Conservation (phyloP, 2,329 filamentous ascomycete species). For the Fonsecaea erecta region DNA sequence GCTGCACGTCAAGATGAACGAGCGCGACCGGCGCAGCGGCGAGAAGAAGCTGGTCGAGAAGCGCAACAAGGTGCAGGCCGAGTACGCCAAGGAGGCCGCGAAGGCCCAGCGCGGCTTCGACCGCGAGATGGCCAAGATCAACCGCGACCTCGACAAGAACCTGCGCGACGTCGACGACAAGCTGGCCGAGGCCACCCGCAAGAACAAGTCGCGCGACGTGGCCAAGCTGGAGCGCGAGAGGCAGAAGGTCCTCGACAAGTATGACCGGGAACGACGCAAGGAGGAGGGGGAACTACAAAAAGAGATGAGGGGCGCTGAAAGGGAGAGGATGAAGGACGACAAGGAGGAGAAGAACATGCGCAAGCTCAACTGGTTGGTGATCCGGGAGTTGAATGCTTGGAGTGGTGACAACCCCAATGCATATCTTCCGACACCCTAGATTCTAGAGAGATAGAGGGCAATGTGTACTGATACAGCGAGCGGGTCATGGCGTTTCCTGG, state of each 20-base stretch:
- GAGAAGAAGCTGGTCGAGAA: conserved; percentile 23
- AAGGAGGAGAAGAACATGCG: conserved; percentile 22
- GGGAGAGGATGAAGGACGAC: conserved; percentile 11
- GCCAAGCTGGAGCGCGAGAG: conserved; percentile 9
- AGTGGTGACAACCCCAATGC: conserved; percentile 1
- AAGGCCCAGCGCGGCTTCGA: conserved; percentile 7
- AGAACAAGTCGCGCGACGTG: conserved; percentile 7
- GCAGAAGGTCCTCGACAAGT: conserved; percentile 1
- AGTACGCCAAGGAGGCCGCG: conserved; percentile 10
- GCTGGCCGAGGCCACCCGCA: conserved; percentile 7
- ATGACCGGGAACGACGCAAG: conserved; percentile 9
- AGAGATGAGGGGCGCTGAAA: conserved; percentile 11
- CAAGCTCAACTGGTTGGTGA: conserved; percentile 20
- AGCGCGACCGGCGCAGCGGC: conserved; percentile 26
- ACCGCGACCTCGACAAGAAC: conserved; percentile 11
- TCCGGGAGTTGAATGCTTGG: conserved; percentile 8
- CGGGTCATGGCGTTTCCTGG: not conserved
- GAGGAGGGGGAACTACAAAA: conserved; percentile 13
- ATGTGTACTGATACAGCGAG: not conserved
- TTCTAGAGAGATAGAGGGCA: not conserved
- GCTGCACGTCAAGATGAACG: conserved; percentile 39
- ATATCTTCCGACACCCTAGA: not conserved
- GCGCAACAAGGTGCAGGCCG: conserved; percentile 5
- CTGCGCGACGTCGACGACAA: conserved; percentile 11
- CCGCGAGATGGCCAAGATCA: conserved; percentile 11